Conservation (phyloP, 257 asterid genomes). For the Solanum pinnatisectum region DNA sequence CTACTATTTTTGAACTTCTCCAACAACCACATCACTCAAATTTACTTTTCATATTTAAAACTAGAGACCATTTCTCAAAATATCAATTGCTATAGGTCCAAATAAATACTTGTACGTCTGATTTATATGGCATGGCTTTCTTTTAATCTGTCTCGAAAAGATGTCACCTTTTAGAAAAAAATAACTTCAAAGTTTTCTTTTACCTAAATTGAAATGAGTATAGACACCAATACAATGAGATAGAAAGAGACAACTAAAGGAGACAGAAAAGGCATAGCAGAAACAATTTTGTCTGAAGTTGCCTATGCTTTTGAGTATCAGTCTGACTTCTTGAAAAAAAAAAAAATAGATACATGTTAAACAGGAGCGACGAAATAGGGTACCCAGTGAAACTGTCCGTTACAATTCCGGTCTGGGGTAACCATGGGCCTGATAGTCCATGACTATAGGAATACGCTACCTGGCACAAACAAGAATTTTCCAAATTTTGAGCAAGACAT, state of each 20-base stretch:
- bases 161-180: background rate
- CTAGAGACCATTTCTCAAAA: background rate
- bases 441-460: background rate
- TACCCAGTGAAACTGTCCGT: background rate
- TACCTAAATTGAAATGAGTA: background rate
- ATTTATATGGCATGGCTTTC: background rate
- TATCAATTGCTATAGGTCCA: background rate
- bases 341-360: background rate
- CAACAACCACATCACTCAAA: background rate
- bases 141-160: background rate
- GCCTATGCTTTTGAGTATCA: background rate
- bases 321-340: background rate
- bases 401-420: background rate
- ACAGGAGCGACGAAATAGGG: background rate
- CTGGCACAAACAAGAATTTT: background rate
- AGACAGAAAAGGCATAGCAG: background rate
- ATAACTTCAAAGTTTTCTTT: background rate
- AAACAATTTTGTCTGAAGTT: background rate
- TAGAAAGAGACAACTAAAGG: background rate
- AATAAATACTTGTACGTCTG: too few relatives aligned
- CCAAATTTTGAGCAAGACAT: background rate
- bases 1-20: background rate
- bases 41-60: background rate
- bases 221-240: background rate
- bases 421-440: background rate